phyloP scores from a whole-genome alignment of 2,329 filamentous ascomycete genomes.

The Aspergillus ibericus region DNA sequence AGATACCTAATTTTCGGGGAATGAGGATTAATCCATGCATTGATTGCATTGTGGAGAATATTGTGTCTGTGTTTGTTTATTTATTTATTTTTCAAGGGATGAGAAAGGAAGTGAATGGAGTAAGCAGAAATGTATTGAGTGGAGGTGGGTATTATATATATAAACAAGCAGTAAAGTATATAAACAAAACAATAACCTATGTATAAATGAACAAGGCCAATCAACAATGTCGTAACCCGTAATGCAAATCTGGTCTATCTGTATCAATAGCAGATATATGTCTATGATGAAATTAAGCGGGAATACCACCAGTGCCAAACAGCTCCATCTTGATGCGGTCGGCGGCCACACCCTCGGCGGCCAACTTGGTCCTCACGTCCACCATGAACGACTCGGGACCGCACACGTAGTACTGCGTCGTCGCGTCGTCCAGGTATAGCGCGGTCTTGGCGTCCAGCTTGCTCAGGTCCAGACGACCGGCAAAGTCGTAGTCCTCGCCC shows the following conservation, averaged over 20 bases:
- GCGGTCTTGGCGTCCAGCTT: constrained; percentile 54
- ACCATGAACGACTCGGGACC: constrained; percentile 71
- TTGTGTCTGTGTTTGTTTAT: too few species aligned
- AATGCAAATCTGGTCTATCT: background rate
- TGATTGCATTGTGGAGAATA: too few species aligned
- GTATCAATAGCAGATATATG: background rate
- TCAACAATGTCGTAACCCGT: background rate
- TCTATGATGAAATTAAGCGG: background rate
- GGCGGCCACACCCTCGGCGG: constrained; percentile 56
- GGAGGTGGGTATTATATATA: background rate
- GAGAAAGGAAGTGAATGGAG: background rate
- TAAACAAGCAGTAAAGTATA: background rate
- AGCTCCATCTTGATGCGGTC: constrained; percentile 66
- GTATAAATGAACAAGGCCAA: background rate
- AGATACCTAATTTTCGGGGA: too few species aligned
- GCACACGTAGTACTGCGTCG: constrained; percentile 69
- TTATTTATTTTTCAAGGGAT: too few species aligned
- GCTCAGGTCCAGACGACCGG: constrained; percentile 60
- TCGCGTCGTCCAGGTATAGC: constrained; percentile 56
- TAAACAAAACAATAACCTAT: background rate
- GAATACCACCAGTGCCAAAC: constrained; percentile 59
- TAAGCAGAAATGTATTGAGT: background rate
- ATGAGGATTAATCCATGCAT: too few species aligned
- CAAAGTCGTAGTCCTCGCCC: constrained; percentile 61
- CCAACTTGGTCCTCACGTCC: constrained; percentile 55